phyloP scores from a whole-genome alignment of 768 basidiomycete genomes.

The Fomitopsis serialis region DNA sequence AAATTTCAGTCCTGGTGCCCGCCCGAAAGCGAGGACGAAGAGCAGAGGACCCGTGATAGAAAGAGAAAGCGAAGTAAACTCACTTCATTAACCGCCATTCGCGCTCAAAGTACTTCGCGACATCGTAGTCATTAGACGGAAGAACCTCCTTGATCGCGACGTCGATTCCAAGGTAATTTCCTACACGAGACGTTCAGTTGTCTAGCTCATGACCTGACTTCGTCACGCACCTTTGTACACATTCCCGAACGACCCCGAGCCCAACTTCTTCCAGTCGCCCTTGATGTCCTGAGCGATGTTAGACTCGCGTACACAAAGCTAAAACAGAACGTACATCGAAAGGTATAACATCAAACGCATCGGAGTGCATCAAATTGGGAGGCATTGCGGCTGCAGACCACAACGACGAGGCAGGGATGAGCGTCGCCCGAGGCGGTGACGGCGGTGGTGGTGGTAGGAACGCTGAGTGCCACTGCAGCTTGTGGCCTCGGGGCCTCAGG shows the following conservation, averaged over 20 bases:
- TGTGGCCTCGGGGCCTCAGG: background rate
- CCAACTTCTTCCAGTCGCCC: conserved; percentile 84
- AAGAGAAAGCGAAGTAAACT: conserved; percentile 7
- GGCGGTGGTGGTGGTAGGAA: background rate
- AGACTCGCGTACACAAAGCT: background rate
- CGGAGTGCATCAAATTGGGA: conserved; percentile 34
- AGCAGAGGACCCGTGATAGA: too few relatives aligned
- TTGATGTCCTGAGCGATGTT: conserved; percentile 57
- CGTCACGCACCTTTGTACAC: conserved; percentile 83
- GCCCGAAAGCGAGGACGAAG: too few relatives aligned
- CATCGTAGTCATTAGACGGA: conserved; percentile 87
- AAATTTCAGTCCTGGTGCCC: too few relatives aligned
- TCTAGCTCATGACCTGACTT: too few relatives aligned
- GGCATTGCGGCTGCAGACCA: background rate
- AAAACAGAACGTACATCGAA: conserved; percentile 52
- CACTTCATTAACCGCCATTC: conserved; percentile 97
- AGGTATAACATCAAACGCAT: conserved; percentile 85
- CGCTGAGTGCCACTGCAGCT: too few relatives aligned
- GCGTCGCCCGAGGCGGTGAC: background rate
- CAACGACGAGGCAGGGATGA: background rate
- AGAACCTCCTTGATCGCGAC: conserved; percentile 96
- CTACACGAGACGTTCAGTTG: conserved; percentile 32
- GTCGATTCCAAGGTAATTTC: conserved; percentile 89
- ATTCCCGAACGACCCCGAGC: conserved; percentile 90
- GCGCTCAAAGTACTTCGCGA: conserved; percentile 96